Conservation (phyloP, 2,329 filamentous ascomycete species). For the Exophiala viscosa region DNA sequence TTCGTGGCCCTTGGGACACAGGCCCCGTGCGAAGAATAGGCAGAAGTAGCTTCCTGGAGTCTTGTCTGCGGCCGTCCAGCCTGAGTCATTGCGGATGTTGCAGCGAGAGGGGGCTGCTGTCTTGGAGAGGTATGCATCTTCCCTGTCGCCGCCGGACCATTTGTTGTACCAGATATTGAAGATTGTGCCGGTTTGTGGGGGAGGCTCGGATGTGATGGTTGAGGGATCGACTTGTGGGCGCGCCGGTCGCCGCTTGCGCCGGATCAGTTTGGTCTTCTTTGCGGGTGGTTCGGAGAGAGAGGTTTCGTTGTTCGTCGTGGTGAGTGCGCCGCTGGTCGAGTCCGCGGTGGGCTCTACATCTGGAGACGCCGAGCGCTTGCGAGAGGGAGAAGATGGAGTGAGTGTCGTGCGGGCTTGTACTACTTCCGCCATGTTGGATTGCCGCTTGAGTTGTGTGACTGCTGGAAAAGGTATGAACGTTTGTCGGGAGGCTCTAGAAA, state of each 20-base stretch:
- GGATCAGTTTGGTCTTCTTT: slow-evolving; percentile 81
- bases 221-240: slow-evolving; percentile 85
- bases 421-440: slow-evolving; percentile 23
- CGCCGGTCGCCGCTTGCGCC: slow-evolving; percentile 85
- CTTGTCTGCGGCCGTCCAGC: slow-evolving; percentile 74
- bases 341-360: slow-evolving; percentile 6
- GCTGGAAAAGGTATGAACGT: background rate
- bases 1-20: slow-evolving; percentile 80
- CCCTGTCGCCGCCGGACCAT: slow-evolving; percentile 91
- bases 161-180: slow-evolving; percentile 99
- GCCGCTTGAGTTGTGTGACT: background rate
- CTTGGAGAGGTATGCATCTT: slow-evolving; percentile 84
- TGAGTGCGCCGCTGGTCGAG: slow-evolving; percentile 14
- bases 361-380: slow-evolving; percentile 28
- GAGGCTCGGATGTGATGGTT: slow-evolving; percentile 72
- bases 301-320: slow-evolving; percentile 19
- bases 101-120: slow-evolving; percentile 79
- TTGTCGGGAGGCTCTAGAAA: slow-evolving; percentile 7
- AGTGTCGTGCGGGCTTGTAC: slow-evolving; percentile 21
- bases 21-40: slow-evolving; percentile 79
- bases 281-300: slow-evolving; percentile 29
- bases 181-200: slow-evolving; percentile 83
- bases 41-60: slow-evolving; percentile 85
- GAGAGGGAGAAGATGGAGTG: slow-evolving; percentile 19
- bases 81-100: slow-evolving; percentile 74